These are phyloP conservation scores for Saccharomycopsis babjevae DNA, from an alignment of 805 yeast species.

Conservation along the genomic window DNA sequence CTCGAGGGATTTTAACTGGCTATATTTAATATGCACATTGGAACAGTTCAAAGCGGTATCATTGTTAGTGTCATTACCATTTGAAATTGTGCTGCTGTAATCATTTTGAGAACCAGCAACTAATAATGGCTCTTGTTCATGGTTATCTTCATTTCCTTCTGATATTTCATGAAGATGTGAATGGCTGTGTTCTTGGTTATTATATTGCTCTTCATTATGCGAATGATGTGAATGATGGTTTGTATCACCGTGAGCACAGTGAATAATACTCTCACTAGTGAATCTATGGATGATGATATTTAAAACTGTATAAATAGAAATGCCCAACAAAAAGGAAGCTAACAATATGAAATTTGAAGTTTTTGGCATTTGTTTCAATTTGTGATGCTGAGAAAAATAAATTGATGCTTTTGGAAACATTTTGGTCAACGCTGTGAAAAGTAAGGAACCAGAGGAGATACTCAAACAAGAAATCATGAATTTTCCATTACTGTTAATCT, in stretches of 20 bases:
- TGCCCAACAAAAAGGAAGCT: slow-evolving; percentile 47
- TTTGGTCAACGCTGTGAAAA: slow-evolving; percentile 67
- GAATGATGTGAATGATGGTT: background rate
- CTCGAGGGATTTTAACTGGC: slow-evolving; percentile 12
- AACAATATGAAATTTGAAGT: slow-evolving; percentile 32
- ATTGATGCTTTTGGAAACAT: slow-evolving; percentile 59
- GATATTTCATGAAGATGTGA: background rate
- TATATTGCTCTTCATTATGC: background rate
- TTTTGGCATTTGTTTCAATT: slow-evolving; percentile 20
- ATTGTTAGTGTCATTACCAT: slow-evolving; percentile 12
- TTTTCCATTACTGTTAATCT: slow-evolving; percentile 45
- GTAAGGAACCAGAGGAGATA: slow-evolving; percentile 71
- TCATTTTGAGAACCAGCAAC: slow-evolving; percentile 9
- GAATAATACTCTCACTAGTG: slow-evolving; percentile 77
- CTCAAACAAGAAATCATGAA: slow-evolving; percentile 70
- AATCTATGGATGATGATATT: slow-evolving; percentile 60
- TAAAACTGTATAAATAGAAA: slow-evolving; percentile 44
- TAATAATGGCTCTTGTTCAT: background rate
- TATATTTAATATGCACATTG: slow-evolving; percentile 2
- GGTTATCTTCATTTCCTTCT: background rate
- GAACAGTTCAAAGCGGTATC: background rate
- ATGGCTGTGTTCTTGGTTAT: background rate
- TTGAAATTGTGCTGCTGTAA: slow-evolving; percentile 2
- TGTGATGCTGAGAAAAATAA: slow-evolving; percentile 31
- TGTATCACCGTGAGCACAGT: slow-evolving; percentile 56